Conservation (phyloP, 257 asterid genomes). For the Lycium barbarum region DNA sequence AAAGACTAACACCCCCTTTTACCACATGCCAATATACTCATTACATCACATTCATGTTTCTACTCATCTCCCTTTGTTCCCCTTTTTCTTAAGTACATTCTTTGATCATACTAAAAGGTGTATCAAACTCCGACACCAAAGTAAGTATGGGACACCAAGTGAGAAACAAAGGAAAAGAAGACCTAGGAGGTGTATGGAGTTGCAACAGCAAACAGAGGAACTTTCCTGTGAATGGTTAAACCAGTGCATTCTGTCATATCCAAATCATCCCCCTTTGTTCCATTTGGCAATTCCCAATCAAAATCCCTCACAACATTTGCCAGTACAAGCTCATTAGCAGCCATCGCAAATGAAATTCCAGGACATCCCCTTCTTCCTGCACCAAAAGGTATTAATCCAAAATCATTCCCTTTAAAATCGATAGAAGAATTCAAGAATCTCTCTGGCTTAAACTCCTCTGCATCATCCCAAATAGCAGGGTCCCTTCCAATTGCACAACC, state of each 20-base stretch:
- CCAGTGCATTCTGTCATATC: conserved; percentile 58
- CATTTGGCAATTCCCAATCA: conserved; percentile 45
- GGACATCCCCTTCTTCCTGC: conserved; percentile 68
- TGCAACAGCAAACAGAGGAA: conserved; percentile 45
- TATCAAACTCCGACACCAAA: too few species aligned
- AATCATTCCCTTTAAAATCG: conserved; percentile 53
- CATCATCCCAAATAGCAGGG: conserved; percentile 52
- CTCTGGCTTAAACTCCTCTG: conserved; percentile 57
- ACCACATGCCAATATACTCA: too few species aligned
- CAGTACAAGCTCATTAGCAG: conserved; percentile 44
- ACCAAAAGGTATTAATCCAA: conserved; percentile 63
- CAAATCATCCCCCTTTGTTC: conserved; percentile 37
- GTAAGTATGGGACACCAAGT: too few species aligned
- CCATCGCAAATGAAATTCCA: conserved; percentile 44
- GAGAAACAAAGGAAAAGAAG: background rate
- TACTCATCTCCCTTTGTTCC: background rate
- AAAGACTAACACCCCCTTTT: too few species aligned
- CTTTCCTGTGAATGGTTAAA: conserved; percentile 36
- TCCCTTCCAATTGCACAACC: conserved; percentile 62
- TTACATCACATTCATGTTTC: background rate
- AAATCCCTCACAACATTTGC: conserved; percentile 55
- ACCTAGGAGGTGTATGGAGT: conserved; percentile 24
- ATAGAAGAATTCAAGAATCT: conserved; percentile 43
- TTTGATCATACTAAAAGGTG: background rate
- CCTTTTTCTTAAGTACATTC: background rate